Percentiles rank a stretch among this genome's conserved stretches.
Evolutionary conservation across 208 protist species (phyloP).

Genomic region (Tritrichomonas foetus): DNA sequence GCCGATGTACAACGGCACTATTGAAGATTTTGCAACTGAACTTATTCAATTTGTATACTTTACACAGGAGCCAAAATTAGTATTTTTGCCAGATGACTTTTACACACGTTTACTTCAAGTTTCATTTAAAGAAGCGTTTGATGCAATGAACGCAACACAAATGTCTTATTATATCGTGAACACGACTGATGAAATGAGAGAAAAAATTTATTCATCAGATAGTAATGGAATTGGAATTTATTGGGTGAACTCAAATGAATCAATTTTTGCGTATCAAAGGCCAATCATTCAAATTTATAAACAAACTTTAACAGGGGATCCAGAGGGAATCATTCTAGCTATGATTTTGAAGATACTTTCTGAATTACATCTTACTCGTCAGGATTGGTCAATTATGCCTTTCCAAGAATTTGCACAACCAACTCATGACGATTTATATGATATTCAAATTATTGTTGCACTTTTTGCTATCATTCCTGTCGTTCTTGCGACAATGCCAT

Average conservation of each 20-base stretch:
- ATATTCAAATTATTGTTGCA: background rate
- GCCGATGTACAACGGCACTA: background rate
- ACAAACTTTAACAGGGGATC: background rate
- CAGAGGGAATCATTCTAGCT: background rate
- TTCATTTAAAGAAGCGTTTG: background rate
- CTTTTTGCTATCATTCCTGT: background rate
- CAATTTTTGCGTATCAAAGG: too few species aligned
- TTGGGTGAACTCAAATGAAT: conserved; percentile 1
- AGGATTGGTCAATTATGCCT: too few species aligned
- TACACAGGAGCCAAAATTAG: background rate
- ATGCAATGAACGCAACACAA: background rate
- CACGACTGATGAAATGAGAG: background rate
- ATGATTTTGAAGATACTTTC: too few species aligned
- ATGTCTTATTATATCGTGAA: background rate
- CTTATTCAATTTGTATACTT: background rate
- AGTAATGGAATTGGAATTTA: background rate
- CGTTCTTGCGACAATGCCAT: background rate
- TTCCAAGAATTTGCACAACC: background rate
- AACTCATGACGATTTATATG: background rate
- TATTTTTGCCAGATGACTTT: background rate
- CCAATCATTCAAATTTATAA: background rate
- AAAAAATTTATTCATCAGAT: background rate
- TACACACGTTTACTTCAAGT: background rate
- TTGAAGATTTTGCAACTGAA: background rate
- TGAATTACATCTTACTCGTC: background rate